These are phyloP conservation scores for Termitomyces sp. DNA, from an alignment of 768 basidiomycete species.

Conservation along the genomic window DNA sequence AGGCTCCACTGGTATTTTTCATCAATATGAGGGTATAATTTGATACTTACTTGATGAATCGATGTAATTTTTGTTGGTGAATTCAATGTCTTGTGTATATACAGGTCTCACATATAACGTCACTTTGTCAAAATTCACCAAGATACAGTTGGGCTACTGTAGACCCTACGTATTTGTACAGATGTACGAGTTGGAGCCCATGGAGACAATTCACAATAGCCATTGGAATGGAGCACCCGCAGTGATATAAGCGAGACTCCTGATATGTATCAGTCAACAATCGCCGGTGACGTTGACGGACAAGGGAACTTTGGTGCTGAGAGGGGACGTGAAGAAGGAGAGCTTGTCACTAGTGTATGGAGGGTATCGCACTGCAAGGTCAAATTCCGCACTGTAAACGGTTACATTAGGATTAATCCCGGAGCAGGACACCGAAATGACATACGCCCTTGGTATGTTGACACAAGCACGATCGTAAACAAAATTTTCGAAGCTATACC, in stretches of 20 bases:
- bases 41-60: neutral
- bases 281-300: neutral
- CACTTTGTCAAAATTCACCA: neutral
- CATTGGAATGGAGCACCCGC: neutral
- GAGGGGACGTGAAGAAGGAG: slow-evolving; percentile 20
- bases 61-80: neutral
- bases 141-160: neutral
- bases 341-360: slow-evolving; percentile 41
- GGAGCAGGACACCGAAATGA: slow-evolving; percentile 2
- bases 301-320: slow-evolving; percentile 19
- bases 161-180: neutral
- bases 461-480: slow-evolving; percentile 41
- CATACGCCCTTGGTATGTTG: slow-evolving; percentile 49
- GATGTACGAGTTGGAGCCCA: neutral
- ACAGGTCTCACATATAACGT: neutral
- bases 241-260: neutral
- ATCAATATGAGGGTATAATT: neutral
- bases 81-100: neutral
- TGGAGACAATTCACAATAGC: neutral
- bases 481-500: slow-evolving; percentile 52
- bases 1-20: neutral
- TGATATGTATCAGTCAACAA: neutral
- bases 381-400: slow-evolving; percentile 33
- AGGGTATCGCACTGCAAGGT: slow-evolving; percentile 40
- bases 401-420: neutral